Percentiles rank a stretch among this genome's conserved stretches.
Conservation (phyloP, 306 rosid species). For the Oemleria cerasiformis region DNA sequence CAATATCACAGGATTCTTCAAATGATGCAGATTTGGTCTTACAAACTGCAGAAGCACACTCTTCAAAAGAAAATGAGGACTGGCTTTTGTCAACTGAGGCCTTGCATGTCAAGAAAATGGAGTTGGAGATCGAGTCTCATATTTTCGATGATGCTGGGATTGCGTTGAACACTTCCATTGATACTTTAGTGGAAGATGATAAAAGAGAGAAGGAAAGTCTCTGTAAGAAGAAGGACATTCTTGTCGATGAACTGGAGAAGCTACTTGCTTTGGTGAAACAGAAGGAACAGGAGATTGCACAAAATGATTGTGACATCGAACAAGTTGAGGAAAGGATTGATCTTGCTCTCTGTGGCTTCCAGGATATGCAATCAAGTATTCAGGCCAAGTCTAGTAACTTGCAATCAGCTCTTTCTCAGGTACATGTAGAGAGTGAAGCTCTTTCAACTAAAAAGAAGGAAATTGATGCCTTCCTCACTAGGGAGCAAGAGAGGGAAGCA, state of each 20-base stretch:
- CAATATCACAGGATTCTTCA: slow-evolving; percentile 53
- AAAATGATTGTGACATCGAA: slow-evolving; percentile 48
- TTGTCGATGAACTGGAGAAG: slow-evolving; percentile 52
- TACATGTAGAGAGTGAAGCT: slow-evolving; percentile 46
- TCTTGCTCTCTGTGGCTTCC: slow-evolving; percentile 52
- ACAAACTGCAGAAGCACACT: slow-evolving; percentile 42
- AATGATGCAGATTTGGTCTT: slow-evolving; percentile 44
- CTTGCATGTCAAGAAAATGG: slow-evolving; percentile 70
- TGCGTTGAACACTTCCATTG: slow-evolving; percentile 52
- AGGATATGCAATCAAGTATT: slow-evolving; percentile 53
- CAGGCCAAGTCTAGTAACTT: slow-evolving; percentile 48
- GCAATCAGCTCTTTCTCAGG: slow-evolving; percentile 52
- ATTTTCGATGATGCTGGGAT: slow-evolving; percentile 49
- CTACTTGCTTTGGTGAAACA: slow-evolving; percentile 64
- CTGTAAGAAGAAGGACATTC: slow-evolving; percentile 43
- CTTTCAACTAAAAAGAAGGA: slow-evolving; percentile 48
- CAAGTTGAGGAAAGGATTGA: slow-evolving; percentile 61
- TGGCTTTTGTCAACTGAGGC: slow-evolving; percentile 65
- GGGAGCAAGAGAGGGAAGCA: slow-evolving; percentile 51
- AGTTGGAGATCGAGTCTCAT: slow-evolving; percentile 70
- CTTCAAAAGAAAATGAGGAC: slow-evolving; percentile 46
- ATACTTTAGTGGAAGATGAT: slow-evolving; percentile 57
- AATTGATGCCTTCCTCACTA: slow-evolving; percentile 46
- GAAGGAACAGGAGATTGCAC: slow-evolving; percentile 70
- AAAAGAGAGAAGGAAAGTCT: slow-evolving; percentile 56